Conservation (phyloP, 2,329 filamentous ascomycete species). For the Aspergillus nomiae region DNA sequence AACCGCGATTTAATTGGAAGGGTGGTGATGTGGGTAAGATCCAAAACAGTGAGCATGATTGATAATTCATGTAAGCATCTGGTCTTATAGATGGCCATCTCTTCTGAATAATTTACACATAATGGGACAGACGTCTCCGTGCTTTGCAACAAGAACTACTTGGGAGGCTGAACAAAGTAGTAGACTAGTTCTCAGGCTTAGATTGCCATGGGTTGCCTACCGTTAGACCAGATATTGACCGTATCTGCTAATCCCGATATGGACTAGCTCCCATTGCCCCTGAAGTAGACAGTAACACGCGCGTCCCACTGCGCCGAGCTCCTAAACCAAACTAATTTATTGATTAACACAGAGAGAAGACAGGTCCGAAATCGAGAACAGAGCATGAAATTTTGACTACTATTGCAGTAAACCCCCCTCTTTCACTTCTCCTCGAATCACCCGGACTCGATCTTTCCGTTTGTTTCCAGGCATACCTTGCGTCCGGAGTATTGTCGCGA, state of each 20-base stretch:
- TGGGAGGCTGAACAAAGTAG: background rate
- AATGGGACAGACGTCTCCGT: background rate
- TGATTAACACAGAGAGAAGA: conserved; percentile 3
- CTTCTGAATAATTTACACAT: background rate
- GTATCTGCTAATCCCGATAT: background rate
- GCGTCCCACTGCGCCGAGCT: conserved; percentile 9
- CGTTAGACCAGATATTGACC: background rate
- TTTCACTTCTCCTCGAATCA: background rate
- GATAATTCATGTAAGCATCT: background rate
- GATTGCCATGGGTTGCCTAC: no score
- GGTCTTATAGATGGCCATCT: no score
- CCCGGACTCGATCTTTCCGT: background rate
- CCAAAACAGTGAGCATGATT: background rate
- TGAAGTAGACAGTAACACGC: conserved; percentile 12
- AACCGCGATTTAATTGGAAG: conserved; percentile 29
- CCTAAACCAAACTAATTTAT: conserved; percentile 4
- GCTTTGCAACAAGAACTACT: background rate
- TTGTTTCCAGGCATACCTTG: background rate
- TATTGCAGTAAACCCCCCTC: background rate
- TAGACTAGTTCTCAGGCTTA: no score
- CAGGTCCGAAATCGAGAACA: background rate
- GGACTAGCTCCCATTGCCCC: conserved; percentile 5
- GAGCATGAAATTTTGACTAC: conserved; percentile 4
- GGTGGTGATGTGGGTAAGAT: background rate
- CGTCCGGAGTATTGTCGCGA: conserved; percentile 15